Conservation (phyloP, 768 basidiomycete genomes). For the Hortiboletus campestris region DNA sequence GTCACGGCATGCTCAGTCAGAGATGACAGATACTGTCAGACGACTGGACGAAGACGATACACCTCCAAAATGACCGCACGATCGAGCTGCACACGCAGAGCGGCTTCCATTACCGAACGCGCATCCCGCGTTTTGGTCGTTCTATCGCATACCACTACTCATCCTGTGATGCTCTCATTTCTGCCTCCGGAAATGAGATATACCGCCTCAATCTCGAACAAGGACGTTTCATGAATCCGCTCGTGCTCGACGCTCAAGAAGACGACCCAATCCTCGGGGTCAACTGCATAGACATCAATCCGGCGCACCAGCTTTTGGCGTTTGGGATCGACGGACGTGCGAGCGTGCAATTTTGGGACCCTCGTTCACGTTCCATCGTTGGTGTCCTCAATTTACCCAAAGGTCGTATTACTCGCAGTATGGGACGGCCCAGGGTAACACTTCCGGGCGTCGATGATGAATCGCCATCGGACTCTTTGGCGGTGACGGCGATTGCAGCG, state of each 20-base stretch:
- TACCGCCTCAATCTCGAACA: conserved; percentile 95
- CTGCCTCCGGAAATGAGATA: conserved; percentile 82
- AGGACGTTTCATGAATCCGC: conserved; percentile 86
- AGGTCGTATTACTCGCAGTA: conserved; percentile 46
- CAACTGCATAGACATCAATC: conserved; percentile 90
- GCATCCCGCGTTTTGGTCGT: conserved; percentile 94
- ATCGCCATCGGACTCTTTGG: conserved; percentile 34
- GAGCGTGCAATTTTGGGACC: conserved; percentile 95
- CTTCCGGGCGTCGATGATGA: conserved; percentile 37
- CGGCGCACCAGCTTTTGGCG: conserved; percentile 84
- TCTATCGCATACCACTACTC: conserved; percentile 91
- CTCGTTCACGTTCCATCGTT: conserved; percentile 73
- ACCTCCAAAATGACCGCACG: conserved; percentile 94
- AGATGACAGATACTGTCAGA: conserved; percentile 78
- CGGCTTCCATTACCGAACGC: conserved; percentile 87
- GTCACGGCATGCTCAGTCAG: not conserved
- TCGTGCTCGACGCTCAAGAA: conserved; percentile 52
- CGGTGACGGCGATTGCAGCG: conserved; percentile 83
- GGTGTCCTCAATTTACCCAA: conserved; percentile 65
- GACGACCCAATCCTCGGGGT: conserved; percentile 72
- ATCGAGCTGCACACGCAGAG: conserved; percentile 93
- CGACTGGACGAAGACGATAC: conserved; percentile 99
- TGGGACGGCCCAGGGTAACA: conserved; percentile 30
- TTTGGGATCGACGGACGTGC: conserved; percentile 89
- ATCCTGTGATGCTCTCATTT: conserved; percentile 86